phyloP scores from a whole-genome alignment of 2,329 filamentous ascomycete species.

The Arachnomyces sp. region DNA sequence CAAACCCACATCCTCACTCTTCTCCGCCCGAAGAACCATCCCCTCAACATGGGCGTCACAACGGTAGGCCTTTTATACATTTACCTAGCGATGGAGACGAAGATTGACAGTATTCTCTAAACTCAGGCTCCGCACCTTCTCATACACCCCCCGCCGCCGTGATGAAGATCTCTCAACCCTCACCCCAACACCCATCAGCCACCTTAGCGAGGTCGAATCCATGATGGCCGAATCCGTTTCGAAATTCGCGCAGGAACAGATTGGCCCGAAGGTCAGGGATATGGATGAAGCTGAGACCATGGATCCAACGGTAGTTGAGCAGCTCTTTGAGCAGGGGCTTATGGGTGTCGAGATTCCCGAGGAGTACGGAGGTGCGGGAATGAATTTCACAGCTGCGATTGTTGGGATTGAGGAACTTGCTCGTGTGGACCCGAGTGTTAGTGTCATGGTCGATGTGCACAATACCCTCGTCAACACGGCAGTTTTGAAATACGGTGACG shows the following conservation, averaged over 20 bases:
- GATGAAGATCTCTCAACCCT: slow-evolving; percentile 61
- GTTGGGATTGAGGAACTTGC: slow-evolving; percentile 96
- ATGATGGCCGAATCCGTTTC: slow-evolving; percentile 84
- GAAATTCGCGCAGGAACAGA: slow-evolving; percentile 82
- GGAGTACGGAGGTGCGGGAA: slow-evolving; percentile 89
- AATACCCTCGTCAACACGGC: slow-evolving; percentile 97
- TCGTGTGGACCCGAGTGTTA: slow-evolving; percentile 86
- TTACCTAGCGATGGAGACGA: background rate
- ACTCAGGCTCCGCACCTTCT: slow-evolving; percentile 46
- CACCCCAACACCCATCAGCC: slow-evolving; percentile 83
- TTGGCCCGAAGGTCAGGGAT: slow-evolving; percentile 83
- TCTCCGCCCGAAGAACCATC: slow-evolving; percentile 31
- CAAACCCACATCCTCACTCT: slow-evolving; percentile 27
- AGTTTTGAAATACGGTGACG: slow-evolving; percentile 73
- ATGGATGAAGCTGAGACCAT: slow-evolving; percentile 97
- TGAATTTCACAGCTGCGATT: slow-evolving; percentile 97
- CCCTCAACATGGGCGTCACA: slow-evolving; percentile 29
- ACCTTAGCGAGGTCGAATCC: slow-evolving; percentile 79
- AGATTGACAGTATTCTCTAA: slow-evolving; percentile 1
- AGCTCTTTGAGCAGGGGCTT: slow-evolving; percentile 91
- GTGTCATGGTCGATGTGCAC: slow-evolving; percentile 92
- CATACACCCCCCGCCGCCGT: slow-evolving; percentile 50
- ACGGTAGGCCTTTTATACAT: slow-evolving; percentile 26
- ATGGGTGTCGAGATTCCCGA: slow-evolving; percentile 98
- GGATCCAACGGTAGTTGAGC: slow-evolving; percentile 80